phyloP scores from a whole-genome alignment of 805 yeast species.

The Wickerhamomyces bovis region DNA sequence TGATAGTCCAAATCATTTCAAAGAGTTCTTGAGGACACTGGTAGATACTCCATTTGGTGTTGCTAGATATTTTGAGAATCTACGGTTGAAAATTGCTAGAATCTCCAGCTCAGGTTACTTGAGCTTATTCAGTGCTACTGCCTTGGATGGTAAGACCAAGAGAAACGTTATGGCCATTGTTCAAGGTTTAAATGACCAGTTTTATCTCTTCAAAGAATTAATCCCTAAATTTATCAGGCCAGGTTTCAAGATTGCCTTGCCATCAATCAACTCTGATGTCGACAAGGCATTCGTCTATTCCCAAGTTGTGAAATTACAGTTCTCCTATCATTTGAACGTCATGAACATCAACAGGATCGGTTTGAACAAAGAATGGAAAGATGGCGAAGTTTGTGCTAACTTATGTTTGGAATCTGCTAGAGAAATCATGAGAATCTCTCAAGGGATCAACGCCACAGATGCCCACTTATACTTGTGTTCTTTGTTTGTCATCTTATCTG shows the following conservation, averaged over 20 bases:
- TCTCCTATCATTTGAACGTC: conserved; percentile 5
- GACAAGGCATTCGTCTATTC: neutral
- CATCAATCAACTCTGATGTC: neutral
- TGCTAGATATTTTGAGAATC: conserved; percentile 2
- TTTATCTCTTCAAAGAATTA: neutral
- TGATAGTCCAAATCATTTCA: conserved; percentile 2
- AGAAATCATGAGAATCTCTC: conserved; percentile 6
- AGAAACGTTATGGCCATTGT: conserved; percentile 4
- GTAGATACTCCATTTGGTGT: neutral
- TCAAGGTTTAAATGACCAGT: conserved; percentile 2
- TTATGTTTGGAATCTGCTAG: conserved; percentile 7
- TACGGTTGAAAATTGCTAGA: conserved; percentile 2
- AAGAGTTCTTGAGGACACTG: conserved; percentile 1
- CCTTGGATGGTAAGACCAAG: conserved; percentile 5
- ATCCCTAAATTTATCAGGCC: conserved; percentile 11
- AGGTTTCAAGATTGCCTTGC: conserved; percentile 5
- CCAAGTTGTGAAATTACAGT: conserved; percentile 6
- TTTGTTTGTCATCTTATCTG: conserved; percentile 4
- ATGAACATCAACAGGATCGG: conserved; percentile 9
- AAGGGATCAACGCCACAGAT: neutral
- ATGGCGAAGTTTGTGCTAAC: conserved; percentile 1
- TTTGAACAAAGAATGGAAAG: conserved; percentile 6
- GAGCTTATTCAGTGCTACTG: conserved; percentile 8
- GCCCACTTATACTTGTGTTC: conserved; percentile 2
- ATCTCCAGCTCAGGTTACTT: conserved; percentile 5